Percentiles rank a stretch among this genome's conserved stretches.
Evolutionary conservation across 2,329 filamentous ascomycete species (phyloP).

Genomic region (Colletotrichum australisinense): DNA sequence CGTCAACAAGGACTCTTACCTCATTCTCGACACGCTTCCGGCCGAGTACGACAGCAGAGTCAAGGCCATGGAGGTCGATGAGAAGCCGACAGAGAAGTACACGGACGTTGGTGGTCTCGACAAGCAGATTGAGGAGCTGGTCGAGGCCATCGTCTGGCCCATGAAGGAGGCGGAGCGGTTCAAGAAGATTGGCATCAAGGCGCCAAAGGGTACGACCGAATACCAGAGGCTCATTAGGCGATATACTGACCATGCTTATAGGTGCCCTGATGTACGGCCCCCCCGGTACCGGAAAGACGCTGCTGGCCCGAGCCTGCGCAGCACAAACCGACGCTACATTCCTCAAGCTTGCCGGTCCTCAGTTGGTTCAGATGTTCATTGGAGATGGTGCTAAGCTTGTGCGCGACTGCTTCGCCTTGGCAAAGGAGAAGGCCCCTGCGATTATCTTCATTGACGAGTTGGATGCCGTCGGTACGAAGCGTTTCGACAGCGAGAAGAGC

Average conservation of each 20-base stretch:
- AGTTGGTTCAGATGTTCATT: conserved; percentile 99
- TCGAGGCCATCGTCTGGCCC: conserved; percentile 98
- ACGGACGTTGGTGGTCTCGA: conserved; percentile 96
- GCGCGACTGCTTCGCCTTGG: conserved; percentile 95
- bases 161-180: conserved; percentile 99
- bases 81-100: conserved; percentile 99
- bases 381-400: conserved; percentile 98
- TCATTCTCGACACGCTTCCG: conserved; percentile 94
- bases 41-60: conserved; percentile 99
- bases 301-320: conserved; percentile 93
- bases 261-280: conserved; percentile 98
- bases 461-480: conserved; percentile 98
- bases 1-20: conserved; percentile 98
- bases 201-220: conserved; percentile 83
- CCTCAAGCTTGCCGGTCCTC: conserved; percentile 96
- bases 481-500: conserved; percentile 98
- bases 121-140: conserved; percentile 98
- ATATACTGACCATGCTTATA: conserved; percentile 47
- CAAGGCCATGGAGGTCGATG: conserved; percentile 99
- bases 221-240: conserved; percentile 16
- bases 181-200: conserved; percentile 99
- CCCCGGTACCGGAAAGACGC: conserved; percentile 89
- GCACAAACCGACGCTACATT: conserved; percentile 99
- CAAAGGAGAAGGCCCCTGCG: conserved; percentile 97
- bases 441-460: conserved; percentile 99